Evolutionary conservation across 1,284 basidiomycete genomes (phyloP).

Genomic region (Fistulina hepatica): DNA sequence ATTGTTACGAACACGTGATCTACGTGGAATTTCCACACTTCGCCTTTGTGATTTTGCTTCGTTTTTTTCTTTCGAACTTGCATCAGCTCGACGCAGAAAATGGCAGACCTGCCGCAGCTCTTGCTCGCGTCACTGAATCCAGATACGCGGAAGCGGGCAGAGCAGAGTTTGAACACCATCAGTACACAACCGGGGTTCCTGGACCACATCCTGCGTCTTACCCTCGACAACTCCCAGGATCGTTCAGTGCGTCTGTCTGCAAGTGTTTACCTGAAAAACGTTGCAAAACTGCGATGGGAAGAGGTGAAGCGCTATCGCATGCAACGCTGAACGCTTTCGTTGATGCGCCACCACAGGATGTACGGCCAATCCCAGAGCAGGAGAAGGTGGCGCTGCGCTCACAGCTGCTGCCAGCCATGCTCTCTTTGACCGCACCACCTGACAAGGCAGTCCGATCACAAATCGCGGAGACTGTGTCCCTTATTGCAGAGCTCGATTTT

Average conservation of each 20-base stretch:
- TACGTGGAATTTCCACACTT: background rate
- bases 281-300: conserved; percentile 76
- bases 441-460: conserved; percentile 69
- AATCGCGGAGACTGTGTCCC: conserved; percentile 80
- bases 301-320: conserved; percentile 41
- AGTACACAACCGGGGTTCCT: conserved; percentile 75
- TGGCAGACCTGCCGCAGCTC: conserved; percentile 58
- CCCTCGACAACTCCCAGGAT: conserved; percentile 58
- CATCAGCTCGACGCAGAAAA: conserved; percentile 19
- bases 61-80: conserved; percentile 4
- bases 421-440: conserved; percentile 53
- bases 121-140: conserved; percentile 69
- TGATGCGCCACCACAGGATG: conserved; percentile 27
- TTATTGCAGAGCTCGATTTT: conserved; percentile 84
- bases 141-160: conserved; percentile 65
- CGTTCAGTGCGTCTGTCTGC: conserved; percentile 69
- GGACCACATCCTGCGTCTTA: conserved; percentile 56
- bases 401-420: conserved; percentile 75
- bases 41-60: background rate
- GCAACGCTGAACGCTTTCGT: no score
- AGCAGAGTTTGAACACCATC: conserved; percentile 57
- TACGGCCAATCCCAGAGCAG: conserved; percentile 43
- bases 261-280: conserved; percentile 84
- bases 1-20: background rate
- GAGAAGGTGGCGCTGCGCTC: conserved; percentile 62